phyloP scores from a whole-genome alignment of 352 stramenopile species.

The Globisporangium heterothallicum region DNA sequence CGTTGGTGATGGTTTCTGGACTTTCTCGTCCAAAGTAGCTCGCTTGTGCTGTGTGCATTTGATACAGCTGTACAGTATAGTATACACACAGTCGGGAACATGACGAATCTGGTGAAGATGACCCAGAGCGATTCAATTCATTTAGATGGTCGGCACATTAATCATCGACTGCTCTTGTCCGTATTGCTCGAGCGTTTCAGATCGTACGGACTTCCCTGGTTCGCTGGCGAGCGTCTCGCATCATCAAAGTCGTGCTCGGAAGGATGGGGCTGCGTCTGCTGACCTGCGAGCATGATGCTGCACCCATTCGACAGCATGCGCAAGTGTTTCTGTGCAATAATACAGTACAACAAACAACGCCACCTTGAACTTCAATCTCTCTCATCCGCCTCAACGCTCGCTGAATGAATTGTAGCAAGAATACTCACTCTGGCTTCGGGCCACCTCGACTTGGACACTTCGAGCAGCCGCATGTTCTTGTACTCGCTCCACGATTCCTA shows the following conservation, averaged over 20 bases:
- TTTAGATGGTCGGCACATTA: neutral
- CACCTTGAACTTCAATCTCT: too few relatives aligned
- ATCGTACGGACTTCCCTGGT: too few relatives aligned
- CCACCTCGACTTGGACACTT: conserved; percentile 68
- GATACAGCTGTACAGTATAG: too few relatives aligned
- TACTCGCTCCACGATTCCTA: conserved; percentile 69
- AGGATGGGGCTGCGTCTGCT: neutral
- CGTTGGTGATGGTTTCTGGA: conserved; percentile 14
- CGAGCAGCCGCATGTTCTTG: conserved; percentile 53
- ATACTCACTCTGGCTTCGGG: conserved; percentile 48
- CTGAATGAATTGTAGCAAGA: too few relatives aligned
- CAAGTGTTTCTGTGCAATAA: conserved; percentile 39
- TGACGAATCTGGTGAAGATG: too few relatives aligned
- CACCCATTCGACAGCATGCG: conserved; percentile 67
- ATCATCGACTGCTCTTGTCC: too few relatives aligned
- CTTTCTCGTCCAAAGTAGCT: too few relatives aligned
- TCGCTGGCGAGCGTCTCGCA: too few relatives aligned
- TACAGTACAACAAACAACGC: neutral
- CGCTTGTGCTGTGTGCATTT: too few relatives aligned
- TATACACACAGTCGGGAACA: neutral
- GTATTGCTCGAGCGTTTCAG: too few relatives aligned
- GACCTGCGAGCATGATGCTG: conserved; percentile 55
- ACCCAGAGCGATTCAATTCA: neutral
- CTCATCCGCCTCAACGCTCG: too few relatives aligned
- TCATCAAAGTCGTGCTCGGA: neutral